Base-by-base conservation (phyloP, 2,329 filamentous ascomycete species). In the Penicillium thymicola region DNA sequence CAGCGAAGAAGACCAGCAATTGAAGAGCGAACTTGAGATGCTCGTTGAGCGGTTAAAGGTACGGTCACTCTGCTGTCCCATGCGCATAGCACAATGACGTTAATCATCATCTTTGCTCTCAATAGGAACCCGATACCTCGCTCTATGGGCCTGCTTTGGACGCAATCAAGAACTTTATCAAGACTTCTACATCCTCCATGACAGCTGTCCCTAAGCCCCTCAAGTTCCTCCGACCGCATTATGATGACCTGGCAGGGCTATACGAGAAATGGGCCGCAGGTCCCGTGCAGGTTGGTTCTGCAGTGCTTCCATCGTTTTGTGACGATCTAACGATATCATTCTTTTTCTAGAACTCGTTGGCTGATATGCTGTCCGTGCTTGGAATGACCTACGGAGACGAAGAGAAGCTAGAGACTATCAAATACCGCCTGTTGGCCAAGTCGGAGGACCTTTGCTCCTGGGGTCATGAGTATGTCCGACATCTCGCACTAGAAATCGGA, bases 301-400 rank as follows among this genome's bases (percentile, higher is more conserved):
- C 27, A 47, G 25, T 30, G 14, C 37, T 36, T 36, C 5, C 37
- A 16, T 54, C 13, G 8, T 18, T 42, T 10, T 18, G 37, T 32
- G 4, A 23, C 2, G 27, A 47, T 55, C 63, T 65, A 62, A 64
- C 10, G 5, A 28, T 45, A 21, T 32, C 14, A 34, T 2, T 32
- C 21, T 10, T 40, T 38, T n/a, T 55, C 16, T 66, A 85, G 82
- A 79, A 85, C 72, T 85, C 92, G 4, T 81, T 99, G 63, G 95
- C 94, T 44, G 95, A 99, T 77, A 94, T 96, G 67, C 81, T 99
- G 50, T 99, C 94, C 14, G 94, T 99, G 47, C 89, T 99, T 66
- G 94, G 93, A 60, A 99, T 99, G 94, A 99, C 94, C 53, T 97
- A 93, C 74, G 96, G 93, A 47, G 93, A 97, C 71, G 94, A 97